These are phyloP conservation scores for Spiromastix sp. DNA, from an alignment of 2,329 filamentous ascomycete species.

Conservation along the genomic window DNA sequence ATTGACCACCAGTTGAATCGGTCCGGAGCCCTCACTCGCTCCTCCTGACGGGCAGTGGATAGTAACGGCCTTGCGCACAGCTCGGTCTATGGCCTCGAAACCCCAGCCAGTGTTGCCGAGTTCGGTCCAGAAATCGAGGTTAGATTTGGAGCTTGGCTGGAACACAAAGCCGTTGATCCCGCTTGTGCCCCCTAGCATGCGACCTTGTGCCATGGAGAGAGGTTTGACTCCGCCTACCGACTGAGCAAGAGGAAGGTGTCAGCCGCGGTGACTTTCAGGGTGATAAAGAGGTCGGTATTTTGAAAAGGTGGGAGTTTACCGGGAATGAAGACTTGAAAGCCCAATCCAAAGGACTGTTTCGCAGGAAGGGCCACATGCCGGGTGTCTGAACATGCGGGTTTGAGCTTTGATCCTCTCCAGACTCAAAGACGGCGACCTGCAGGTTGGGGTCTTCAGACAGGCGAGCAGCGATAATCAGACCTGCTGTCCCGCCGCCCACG, in stretches of 20 bases:
- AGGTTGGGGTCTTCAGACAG: slow-evolving; percentile 20
- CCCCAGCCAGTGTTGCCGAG: slow-evolving; percentile 38
- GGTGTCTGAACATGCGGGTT: slow-evolving; percentile 1
- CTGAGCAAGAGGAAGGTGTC: not conserved
- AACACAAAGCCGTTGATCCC: slow-evolving; percentile 5
- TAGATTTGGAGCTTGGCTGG: slow-evolving; percentile 15
- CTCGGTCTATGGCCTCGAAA: slow-evolving; percentile 37
- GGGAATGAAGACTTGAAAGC: slow-evolving; percentile 1
- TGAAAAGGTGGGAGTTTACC: not conserved
- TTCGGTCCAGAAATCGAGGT: slow-evolving; percentile 36
- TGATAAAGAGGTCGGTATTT: not conserved
- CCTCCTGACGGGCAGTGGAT: slow-evolving; percentile 11
- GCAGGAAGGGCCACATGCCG: slow-evolving; percentile 1
- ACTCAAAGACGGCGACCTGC: slow-evolving; percentile 21
- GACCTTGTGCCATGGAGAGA: slow-evolving; percentile 2
- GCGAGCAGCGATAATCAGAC: slow-evolving; percentile 24
- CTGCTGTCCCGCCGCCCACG: slow-evolving; percentile 25
- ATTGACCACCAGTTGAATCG: slow-evolving; percentile 3
- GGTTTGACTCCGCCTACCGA: not conserved
- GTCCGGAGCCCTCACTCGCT: slow-evolving; percentile 5
- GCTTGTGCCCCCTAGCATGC: slow-evolving; percentile 5
- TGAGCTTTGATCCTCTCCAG: slow-evolving; percentile 9
- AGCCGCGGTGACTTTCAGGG: not conserved
- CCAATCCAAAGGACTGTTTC: not conserved
- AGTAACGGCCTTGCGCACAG: slow-evolving; percentile 37